Conservation (phyloP, 1,284 basidiomycete species). For the Porodaedalea pini region DNA sequence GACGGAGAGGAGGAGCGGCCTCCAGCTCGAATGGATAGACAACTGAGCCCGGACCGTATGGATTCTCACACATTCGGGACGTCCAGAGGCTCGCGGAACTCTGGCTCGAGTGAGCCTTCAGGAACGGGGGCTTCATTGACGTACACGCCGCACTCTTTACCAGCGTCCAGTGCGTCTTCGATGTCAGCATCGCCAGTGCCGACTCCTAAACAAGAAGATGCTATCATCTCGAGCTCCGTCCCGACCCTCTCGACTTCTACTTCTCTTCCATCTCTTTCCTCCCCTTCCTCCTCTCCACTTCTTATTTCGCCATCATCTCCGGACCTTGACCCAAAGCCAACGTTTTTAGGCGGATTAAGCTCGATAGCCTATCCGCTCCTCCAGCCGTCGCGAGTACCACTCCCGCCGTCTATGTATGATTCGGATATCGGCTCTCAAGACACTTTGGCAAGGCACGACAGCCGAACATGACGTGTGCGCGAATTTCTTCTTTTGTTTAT, state of each 20-base stretch:
- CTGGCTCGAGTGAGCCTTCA: conserved; percentile 5
- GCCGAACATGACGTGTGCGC: conserved; percentile 6
- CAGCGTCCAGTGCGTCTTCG: conserved; percentile 2
- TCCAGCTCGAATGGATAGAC: background rate
- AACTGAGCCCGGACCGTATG: background rate
- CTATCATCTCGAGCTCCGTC: background rate
- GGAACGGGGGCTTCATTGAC: conserved; percentile 1
- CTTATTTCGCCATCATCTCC: conserved; percentile 4
- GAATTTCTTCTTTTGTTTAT: background rate
- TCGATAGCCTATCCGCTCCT: conserved; percentile 15
- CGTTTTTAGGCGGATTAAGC: background rate
- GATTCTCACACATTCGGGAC: background rate
- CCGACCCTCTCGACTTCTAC: conserved; percentile 7
- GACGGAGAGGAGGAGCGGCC: background rate
- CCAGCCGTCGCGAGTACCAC: conserved; percentile 14
- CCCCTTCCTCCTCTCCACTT: background rate
- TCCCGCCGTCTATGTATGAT: conserved; percentile 15
- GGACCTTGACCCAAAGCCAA: conserved; percentile 1
- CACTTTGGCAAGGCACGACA: conserved; percentile 11
- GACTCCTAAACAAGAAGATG: background rate
- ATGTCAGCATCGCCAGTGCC: background rate
- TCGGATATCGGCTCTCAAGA: conserved; percentile 10
- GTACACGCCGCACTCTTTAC: background rate
- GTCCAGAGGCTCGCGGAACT: background rate
- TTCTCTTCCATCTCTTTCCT: conserved; percentile 10